These are phyloP conservation scores for Chamaecrista fasciculata DNA, from an alignment of 306 rosid species.

Conservation along the genomic window DNA sequence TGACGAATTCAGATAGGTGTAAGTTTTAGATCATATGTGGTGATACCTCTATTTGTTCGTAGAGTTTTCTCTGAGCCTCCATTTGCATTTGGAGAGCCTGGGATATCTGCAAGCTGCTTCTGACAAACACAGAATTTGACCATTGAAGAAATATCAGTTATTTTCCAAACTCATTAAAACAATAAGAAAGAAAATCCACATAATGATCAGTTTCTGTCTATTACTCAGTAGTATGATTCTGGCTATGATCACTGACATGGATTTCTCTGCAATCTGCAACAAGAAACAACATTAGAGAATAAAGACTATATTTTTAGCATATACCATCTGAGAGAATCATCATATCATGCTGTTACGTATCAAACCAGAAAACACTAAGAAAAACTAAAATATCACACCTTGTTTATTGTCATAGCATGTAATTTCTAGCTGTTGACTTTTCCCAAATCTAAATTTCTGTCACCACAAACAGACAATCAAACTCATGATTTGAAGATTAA, in stretches of 20 bases:
- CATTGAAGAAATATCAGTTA: conserved; percentile 6
- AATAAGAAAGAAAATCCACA: not conserved
- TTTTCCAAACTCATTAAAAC: not conserved
- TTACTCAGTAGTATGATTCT: conserved; percentile 61
- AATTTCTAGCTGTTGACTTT: conserved; percentile 57
- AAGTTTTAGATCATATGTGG: conserved; percentile 21
- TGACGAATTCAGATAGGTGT: not conserved
- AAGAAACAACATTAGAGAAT: conserved; percentile 9
- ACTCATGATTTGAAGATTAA: conserved; percentile 19
- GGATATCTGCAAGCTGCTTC: conserved; percentile 59
- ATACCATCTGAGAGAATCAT: conserved; percentile 21
- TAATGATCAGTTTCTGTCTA: conserved; percentile 24
- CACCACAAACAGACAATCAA: conserved; percentile 24
- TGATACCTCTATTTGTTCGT: conserved; percentile 77
- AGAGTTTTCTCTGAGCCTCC: conserved; percentile 62
- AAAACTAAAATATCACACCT: too few relatives aligned
- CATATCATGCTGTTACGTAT: conserved; percentile 18
- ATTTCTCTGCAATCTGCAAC: conserved; percentile 56
- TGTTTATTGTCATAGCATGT: conserved; percentile 47
- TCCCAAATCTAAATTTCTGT: conserved; percentile 88
- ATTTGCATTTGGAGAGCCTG: conserved; percentile 75
- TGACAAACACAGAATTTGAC: conserved; percentile 37
- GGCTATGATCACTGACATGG: conserved; percentile 42
- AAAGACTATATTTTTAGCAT: too few relatives aligned
- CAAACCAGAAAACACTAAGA: conserved; percentile 5